A percentile compares a stretch with the other conserved stretches of the same genome.
Evolutionary conservation across 768 basidiomycete species (phyloP).

Genomic region (Porpolomopsis calyptriformis): DNA sequence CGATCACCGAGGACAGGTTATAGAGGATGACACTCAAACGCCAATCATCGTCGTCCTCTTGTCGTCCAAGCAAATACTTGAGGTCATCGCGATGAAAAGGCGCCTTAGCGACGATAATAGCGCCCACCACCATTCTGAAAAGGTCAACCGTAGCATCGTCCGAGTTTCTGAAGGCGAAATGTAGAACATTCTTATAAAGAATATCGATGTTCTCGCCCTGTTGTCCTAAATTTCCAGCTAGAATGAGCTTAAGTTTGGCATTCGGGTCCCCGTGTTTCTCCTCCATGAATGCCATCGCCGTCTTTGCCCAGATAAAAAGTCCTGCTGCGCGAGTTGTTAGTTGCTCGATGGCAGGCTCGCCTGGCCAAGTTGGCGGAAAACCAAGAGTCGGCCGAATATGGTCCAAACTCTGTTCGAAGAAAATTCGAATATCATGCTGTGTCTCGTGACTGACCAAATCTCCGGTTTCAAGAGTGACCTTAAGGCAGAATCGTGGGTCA

Average conservation of each 20-base stretch:
- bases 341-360: not conserved
- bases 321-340: constrained; percentile 4
- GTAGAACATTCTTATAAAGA: constrained; percentile 5
- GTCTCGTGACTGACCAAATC: not conserved
- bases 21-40: constrained; percentile 2
- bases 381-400: not conserved
- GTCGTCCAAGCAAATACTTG: not conserved
- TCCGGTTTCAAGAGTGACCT: constrained; percentile 1
- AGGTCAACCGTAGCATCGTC: not conserved
- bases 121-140: not conserved
- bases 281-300: not conserved
- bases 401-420: constrained; percentile 3
- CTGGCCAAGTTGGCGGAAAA: not conserved
- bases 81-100: not conserved
- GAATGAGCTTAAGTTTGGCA: not conserved
- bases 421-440: constrained; percentile 4
- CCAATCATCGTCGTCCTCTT: not conserved
- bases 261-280: not conserved
- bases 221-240: not conserved
- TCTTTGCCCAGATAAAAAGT: constrained; percentile 7
- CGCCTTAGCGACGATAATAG: constrained; percentile 3
- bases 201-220: constrained; percentile 1
- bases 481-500: not conserved
- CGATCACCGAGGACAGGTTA: constrained; percentile 3
- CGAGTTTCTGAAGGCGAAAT: not conserved